Evolutionary conservation across 2,329 filamentous ascomycete species (phyloP).

Genomic region (Pseudomassariella vexata): DNA sequence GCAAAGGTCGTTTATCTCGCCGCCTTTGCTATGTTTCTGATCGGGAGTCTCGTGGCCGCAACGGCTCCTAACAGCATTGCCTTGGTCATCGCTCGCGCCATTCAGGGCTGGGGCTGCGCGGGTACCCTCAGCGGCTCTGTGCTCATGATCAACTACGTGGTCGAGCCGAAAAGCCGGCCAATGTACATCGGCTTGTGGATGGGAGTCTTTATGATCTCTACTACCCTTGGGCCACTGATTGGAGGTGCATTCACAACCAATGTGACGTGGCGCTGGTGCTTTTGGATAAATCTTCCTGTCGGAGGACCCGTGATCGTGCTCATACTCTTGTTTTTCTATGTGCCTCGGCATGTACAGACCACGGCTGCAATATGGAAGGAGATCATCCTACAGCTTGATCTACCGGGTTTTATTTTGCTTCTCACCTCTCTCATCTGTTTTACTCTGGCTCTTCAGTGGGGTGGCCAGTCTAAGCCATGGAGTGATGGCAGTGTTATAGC

Average conservation of each 20-base stretch:
- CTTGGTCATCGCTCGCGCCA: constrained; percentile 19
- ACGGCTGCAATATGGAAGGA: not conserved
- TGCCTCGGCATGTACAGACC: not conserved
- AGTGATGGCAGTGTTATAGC: not conserved
- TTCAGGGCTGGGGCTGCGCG: constrained; percentile 15
- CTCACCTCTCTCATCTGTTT: constrained; percentile 35
- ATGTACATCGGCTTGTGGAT: constrained; percentile 2
- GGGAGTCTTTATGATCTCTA: constrained; percentile 3
- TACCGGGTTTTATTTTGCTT: constrained; percentile 36
- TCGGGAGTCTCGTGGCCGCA: constrained; percentile 18
- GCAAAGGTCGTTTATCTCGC: not conserved
- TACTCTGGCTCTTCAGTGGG: constrained; percentile 38
- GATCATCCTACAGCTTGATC: constrained; percentile 37
- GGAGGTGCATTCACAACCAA: not conserved
- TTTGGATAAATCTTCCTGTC: constrained; percentile 5
- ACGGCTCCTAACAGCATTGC: constrained; percentile 17
- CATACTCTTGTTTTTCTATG: not conserved
- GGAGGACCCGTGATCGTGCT: constrained; percentile 1
- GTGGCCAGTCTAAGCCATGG: constrained; percentile 14
- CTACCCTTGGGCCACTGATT: not conserved
- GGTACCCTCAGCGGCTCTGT: constrained; percentile 3
- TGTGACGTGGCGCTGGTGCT: constrained; percentile 4
- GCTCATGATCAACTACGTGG: constrained; percentile 13
- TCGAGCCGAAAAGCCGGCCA: constrained; percentile 6
- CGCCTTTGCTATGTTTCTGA: constrained; percentile 6